Evolutionary conservation across 345 rosid genomes (phyloP), one percentile per base, ranked within the genome.

Genomic region (Eucalyptus brandiana): DNA sequence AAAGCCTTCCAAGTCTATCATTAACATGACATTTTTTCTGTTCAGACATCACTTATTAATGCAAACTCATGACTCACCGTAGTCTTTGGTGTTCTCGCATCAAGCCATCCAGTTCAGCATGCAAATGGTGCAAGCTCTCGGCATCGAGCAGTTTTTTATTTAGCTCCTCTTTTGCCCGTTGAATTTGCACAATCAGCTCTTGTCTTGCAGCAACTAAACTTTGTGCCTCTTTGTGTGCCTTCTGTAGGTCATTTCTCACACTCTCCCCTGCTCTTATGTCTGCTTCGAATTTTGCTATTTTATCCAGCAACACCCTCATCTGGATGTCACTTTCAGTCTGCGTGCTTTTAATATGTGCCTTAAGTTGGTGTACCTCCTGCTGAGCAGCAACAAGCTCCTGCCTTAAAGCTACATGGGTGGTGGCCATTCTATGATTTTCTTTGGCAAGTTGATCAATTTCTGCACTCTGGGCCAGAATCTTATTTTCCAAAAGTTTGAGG

Each of bases 271-370:
- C 95, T 90, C 93, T 91, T 47, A 95, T 91, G 80, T 91, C 93
- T 51, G 89, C 90, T 89, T 97, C 98, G 92, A 92, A 90, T 93
- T 93, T 97, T 2, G 91, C 91, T 80, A 95, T 94, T 90, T 97
- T 97, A 86, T 97, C 98, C 67, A 91, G 87, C 80, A 94, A 91
- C 42, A 93, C 94, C 91, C 94, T 94, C 89, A 97, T 94, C 92
- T 95, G 98, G 90, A 94, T 94, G 91, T 96, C 98, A 86, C 94
- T 93, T 80, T 97, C 99, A 54, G 95, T 93, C 89, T 94, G 96
- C 19, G 93, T 94, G 92, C 97, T 95, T 89, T 91, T 93, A 50
- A 97, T 93, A 88, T 94, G 98, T 88, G 96, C 96, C 92, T 91
- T 93, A 56, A 97, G 89, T 51, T 91, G 92, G 89, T 95, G 94